Conservation (phyloP, 2,329 filamentous ascomycete genomes). For the Diaporthe ilicicola region DNA sequence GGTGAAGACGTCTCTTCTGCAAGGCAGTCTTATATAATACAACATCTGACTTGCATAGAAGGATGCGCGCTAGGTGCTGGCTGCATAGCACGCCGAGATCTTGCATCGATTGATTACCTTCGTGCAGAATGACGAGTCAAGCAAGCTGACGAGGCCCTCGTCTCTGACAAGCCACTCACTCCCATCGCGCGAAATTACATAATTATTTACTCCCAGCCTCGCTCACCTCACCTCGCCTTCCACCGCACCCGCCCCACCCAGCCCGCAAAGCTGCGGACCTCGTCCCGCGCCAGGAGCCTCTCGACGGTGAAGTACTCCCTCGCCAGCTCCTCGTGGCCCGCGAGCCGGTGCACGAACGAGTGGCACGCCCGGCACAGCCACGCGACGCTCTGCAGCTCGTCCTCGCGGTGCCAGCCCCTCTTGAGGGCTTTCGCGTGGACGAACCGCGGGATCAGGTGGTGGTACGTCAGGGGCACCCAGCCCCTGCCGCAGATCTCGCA, state of each 20-base stretch:
- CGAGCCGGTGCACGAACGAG: slow-evolving; percentile 80
- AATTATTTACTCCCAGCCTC: too few species aligned
- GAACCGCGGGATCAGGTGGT: slow-evolving; percentile 83
- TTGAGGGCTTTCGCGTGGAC: slow-evolving; percentile 81
- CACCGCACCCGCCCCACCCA: slow-evolving; percentile 81
- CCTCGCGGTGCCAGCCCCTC: slow-evolving; percentile 80
- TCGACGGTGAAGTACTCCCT: slow-evolving; percentile 78
- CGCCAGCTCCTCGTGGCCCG: slow-evolving; percentile 80
- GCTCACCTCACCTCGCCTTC: slow-evolving; percentile 60
- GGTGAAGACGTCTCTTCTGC: too few species aligned
- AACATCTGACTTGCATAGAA: background rate
- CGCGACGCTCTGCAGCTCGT: slow-evolving; percentile 80
- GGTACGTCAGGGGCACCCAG: slow-evolving; percentile 82
- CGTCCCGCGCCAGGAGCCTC: slow-evolving; percentile 71
- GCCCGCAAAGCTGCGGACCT: slow-evolving; percentile 73
- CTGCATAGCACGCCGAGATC: too few species aligned
- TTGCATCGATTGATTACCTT: too few species aligned
- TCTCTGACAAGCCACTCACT: too few species aligned
- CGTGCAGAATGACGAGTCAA: too few species aligned
- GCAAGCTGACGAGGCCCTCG: too few species aligned
- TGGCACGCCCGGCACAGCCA: slow-evolving; percentile 90
- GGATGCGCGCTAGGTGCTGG: background rate
- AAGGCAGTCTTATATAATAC: background rate
- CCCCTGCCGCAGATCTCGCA: slow-evolving; percentile 82
- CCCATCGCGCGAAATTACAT: too few species aligned